Conservation (phyloP, 1,284 basidiomycete species). For the Xerocomus amazonicus region DNA sequence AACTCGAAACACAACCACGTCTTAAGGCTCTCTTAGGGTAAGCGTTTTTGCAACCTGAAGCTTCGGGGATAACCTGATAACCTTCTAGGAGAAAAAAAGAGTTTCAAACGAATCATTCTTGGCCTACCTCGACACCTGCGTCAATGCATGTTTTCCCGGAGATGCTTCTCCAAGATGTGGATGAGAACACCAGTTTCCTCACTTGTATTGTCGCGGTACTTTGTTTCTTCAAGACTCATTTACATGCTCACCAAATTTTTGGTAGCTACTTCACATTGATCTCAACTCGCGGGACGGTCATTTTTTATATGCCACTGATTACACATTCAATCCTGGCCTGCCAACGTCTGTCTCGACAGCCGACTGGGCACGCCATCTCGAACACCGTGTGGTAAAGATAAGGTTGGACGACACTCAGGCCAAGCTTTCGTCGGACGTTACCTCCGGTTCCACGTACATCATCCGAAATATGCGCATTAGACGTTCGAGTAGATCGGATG, state of each 20-base stretch:
- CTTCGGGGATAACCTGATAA: slow-evolving; percentile 7
- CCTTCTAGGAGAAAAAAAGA: slow-evolving; percentile 49
- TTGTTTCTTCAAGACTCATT: neutral
- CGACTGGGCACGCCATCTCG: slow-evolving; percentile 40
- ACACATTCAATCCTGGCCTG: slow-evolving; percentile 50
- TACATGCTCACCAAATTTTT: slow-evolving; percentile 3
- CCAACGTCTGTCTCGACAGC: slow-evolving; percentile 27
- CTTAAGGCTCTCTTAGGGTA: slow-evolving; percentile 53
- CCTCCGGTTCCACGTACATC: slow-evolving; percentile 42
- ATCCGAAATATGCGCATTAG: slow-evolving; percentile 52
- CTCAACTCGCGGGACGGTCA: slow-evolving; percentile 30
- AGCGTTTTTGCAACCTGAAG: slow-evolving; percentile 20
- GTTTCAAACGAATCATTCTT: slow-evolving; percentile 36
- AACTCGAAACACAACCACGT: slow-evolving; percentile 35
- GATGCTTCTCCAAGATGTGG: slow-evolving; percentile 44
- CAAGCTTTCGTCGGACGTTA: slow-evolving; percentile 39
- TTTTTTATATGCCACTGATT: slow-evolving; percentile 63
- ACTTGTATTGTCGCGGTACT: slow-evolving; percentile 59
- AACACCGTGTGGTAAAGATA: slow-evolving; percentile 54
- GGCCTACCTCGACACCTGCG: slow-evolving; percentile 19
- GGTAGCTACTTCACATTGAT: slow-evolving; percentile 47
- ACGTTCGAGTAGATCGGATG: slow-evolving; percentile 26
- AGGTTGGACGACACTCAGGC: slow-evolving; percentile 48
- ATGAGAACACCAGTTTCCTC: slow-evolving; percentile 42
- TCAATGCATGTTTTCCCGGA: slow-evolving; percentile 40